These are phyloP conservation scores for Colletotrichum cuscutae DNA, from an alignment of 2,329 filamentous ascomycete genomes.

Conservation along the genomic window DNA sequence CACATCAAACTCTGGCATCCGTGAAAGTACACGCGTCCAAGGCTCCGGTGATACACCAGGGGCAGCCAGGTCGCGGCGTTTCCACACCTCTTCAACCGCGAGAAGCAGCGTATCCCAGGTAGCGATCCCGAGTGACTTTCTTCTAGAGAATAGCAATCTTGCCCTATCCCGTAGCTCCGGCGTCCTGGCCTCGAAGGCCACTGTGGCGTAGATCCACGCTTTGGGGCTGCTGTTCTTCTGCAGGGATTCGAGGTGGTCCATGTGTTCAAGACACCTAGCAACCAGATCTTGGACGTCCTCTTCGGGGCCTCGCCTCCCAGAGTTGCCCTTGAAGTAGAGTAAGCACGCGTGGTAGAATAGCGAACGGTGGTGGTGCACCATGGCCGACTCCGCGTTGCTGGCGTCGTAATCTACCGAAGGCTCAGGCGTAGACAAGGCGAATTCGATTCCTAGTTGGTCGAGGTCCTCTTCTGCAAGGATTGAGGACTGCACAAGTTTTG, in stretches of 20 bases:
- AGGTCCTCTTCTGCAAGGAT: neutral
- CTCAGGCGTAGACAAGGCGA: neutral
- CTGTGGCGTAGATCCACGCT: constrained; percentile 2
- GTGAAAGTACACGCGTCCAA: neutral
- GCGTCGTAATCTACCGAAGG: neutral
- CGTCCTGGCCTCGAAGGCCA: neutral
- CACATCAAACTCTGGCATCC: neutral
- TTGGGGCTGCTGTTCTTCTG: constrained; percentile 3
- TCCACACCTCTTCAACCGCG: neutral
- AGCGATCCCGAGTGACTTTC: neutral
- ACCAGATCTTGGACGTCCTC: neutral
- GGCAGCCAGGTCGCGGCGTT: neutral
- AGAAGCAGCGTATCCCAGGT: neutral
- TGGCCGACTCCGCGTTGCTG: neutral
- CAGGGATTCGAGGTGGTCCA: constrained; percentile 11
- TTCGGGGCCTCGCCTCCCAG: constrained; percentile 6
- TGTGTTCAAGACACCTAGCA: neutral
- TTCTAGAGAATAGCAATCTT: neutral
- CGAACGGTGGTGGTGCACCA: constrained; percentile 1
- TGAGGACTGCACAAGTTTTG: neutral
- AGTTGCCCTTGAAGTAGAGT: constrained; percentile 19
- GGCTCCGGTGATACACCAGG: neutral
- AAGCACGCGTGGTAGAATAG: constrained; percentile 17
- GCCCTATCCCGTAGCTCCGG: neutral
- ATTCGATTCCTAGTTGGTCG: neutral